Percentiles rank a stretch among this genome's conserved stretches.
Conservation (phyloP, 352 stramenopile species). For the Phytophthora hibernalis region DNA sequence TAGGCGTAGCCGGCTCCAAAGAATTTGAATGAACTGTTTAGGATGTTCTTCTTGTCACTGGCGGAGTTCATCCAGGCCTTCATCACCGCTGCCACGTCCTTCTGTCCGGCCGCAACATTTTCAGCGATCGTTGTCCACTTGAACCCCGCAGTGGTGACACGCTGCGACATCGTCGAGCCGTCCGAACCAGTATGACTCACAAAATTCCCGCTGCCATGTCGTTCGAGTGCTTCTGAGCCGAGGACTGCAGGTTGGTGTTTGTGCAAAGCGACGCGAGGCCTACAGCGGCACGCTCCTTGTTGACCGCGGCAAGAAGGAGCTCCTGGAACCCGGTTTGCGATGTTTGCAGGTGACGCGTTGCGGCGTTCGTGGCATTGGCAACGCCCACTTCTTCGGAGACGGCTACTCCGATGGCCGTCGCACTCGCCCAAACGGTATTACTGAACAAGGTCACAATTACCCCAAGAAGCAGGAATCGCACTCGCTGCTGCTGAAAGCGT, state of each 20-base stretch:
- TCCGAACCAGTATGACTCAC: constrained; percentile 60
- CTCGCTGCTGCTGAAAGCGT: constrained; percentile 14
- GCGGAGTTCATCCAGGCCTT: constrained; percentile 63
- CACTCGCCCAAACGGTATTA: constrained; percentile 8
- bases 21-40: constrained; percentile 36
- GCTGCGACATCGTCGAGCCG: constrained; percentile 49
- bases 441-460: constrained; percentile 12
- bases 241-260: constrained; percentile 44
- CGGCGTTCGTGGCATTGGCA: constrained; percentile 5
- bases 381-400: not conserved
- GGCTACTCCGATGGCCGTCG: constrained; percentile 5
- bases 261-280: constrained; percentile 43
- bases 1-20: constrained; percentile 44
- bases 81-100: constrained; percentile 52
- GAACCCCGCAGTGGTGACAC: constrained; percentile 52
- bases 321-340: constrained; percentile 27
- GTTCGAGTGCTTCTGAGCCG: constrained; percentile 39
- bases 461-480: constrained; percentile 14
- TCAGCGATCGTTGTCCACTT: constrained; percentile 57
- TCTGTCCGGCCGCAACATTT: constrained; percentile 65
- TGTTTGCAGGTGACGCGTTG: constrained; percentile 28
- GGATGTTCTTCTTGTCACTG: constrained; percentile 53
- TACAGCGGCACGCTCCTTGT: constrained; percentile 47
- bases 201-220: constrained; percentile 52
- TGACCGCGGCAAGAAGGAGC: constrained; percentile 55